A percentile compares a stretch with the other conserved stretches of the same genome.
phyloP scores from a whole-genome alignment of 441 rosid genomes.

The Gossypium aridum region DNA sequence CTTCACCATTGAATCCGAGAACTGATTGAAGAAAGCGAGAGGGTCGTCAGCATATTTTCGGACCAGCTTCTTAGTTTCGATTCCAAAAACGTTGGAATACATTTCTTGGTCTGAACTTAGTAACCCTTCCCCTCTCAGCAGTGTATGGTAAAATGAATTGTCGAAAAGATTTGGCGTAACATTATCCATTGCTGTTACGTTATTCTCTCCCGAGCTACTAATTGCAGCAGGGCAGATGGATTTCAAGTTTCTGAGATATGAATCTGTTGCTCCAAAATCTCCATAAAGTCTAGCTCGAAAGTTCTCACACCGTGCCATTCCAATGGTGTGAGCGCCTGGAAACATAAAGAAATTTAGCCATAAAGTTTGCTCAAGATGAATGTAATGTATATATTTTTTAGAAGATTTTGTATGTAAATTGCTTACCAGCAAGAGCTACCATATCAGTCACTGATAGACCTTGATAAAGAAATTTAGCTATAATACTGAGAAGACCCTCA shows the following conservation, averaged over 20 bases:
- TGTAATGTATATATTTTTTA: no score
- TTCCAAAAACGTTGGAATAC: conserved; percentile 47
- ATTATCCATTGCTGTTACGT: conserved; percentile 43
- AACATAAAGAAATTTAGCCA: no score
- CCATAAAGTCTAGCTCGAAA: conserved; percentile 48
- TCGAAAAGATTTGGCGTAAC: conserved; percentile 50
- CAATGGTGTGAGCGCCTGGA: conserved; percentile 64
- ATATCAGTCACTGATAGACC: conserved; percentile 61
- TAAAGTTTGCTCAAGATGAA: no score
- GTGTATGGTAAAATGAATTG: conserved; percentile 41
- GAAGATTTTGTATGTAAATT: not conserved
- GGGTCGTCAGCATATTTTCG: conserved; percentile 41
- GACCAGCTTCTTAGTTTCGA: conserved; percentile 42
- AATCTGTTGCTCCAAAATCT: conserved; percentile 32
- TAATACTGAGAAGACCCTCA: conserved; percentile 39
- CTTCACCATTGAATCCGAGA: conserved; percentile 59
- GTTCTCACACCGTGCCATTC: conserved; percentile 53
- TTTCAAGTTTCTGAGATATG: conserved; percentile 29
- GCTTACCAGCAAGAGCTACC: conserved; percentile 56
- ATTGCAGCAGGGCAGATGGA: conserved; percentile 36
- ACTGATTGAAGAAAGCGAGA: conserved; percentile 51
- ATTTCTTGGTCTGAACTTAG: conserved; percentile 56
- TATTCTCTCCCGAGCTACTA: conserved; percentile 42
- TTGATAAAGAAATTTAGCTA: conserved; percentile 44
- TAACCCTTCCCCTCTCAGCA: conserved; percentile 50